Evolutionary conservation across 495 filamentous ascomycete species (phyloP).

Genomic region (Aspergillus baeticus): DNA sequence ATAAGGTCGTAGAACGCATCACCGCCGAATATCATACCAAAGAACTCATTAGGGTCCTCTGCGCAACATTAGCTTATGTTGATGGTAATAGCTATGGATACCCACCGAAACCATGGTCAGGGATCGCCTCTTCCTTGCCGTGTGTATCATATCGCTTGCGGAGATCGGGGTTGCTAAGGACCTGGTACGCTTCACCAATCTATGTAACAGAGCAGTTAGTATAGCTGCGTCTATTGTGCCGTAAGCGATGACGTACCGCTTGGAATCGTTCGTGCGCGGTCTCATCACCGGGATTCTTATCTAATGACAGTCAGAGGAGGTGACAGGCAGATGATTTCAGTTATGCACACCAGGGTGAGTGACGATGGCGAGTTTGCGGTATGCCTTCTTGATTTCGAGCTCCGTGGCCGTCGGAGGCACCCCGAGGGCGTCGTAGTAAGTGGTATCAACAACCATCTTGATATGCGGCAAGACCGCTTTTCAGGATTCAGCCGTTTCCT

Average conservation of each 20-base stretch:
- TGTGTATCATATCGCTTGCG: constrained; percentile 92
- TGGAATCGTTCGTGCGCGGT: constrained; percentile 94
- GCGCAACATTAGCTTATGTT: constrained; percentile 22
- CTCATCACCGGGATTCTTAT: constrained; percentile 97
- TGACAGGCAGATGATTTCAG: background rate
- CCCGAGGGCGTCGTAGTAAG: constrained; percentile 87
- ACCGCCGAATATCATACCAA: constrained; percentile 96
- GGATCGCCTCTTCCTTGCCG: constrained; percentile 90
- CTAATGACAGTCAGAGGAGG: constrained; percentile 39
- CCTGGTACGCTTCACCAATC: constrained; percentile 98
- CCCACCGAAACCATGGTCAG: constrained; percentile 82
- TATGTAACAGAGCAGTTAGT: constrained; percentile 20
- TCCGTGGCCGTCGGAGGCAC: constrained; percentile 87
- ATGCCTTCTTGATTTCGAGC: constrained; percentile 99
- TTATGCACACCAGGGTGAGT: constrained; percentile 60
- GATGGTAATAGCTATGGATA: background rate
- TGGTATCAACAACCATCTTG: constrained; percentile 79
- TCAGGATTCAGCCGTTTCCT: background rate
- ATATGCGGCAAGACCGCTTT: constrained; percentile 9
- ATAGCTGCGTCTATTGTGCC: background rate
- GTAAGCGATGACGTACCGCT: constrained; percentile 48
- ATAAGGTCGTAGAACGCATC: constrained; percentile 93
- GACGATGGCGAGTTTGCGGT: constrained; percentile 88
- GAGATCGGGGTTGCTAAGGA: constrained; percentile 82
- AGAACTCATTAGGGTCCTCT: constrained; percentile 97